Evolutionary conservation across 2,329 filamentous ascomycete species (phyloP), one percentile per base, ranked within the genome.

Genomic region (Dothistroma pini): DNA sequence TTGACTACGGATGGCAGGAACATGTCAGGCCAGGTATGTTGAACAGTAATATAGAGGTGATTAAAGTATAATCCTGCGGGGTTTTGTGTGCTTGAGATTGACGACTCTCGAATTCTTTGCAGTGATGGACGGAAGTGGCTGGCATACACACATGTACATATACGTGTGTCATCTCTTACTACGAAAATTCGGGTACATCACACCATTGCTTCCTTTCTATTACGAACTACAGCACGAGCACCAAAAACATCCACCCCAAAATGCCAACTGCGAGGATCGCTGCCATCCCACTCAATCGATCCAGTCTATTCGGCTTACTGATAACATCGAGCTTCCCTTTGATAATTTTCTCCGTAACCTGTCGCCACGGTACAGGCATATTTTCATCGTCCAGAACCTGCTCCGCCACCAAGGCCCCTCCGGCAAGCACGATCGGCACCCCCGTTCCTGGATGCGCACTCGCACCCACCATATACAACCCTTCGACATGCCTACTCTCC

Each of bases 361-460:
- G 35, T 52, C 52, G n/a, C 79, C 80, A 82, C 12, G 80, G 79
- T 44, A 78, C 72, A 12, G 54, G 58, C 64, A 77, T 72, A 22
- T 67, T 67, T 62, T 70, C 62, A 70, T 78, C 73, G 58, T 73
- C 70, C 12, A 84, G 66, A 5, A 86, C 77, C 72, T 85, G 80
- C 67, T 82, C 81, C 9, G 75, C 78, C 0, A 84, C 83, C 58
- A 91, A 80, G 72, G 86, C 88, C 9, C 86, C 84, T 0, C 89
- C 88, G 0, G 88, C 88, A 10, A 91, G 76, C 29, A 87, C 86
- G 59, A 91, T 89, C 2, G 89, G 89, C 21, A 91, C 89, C 0
- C 89, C 89, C 0, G 89, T 91, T 1, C 89, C 89, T 0, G 89
- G 89, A 76, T 92, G 89, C 21, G 88, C 89, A 69, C 85, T 88